Conservation (phyloP, 306 rosid species). For the Vigna angularis region DNA sequence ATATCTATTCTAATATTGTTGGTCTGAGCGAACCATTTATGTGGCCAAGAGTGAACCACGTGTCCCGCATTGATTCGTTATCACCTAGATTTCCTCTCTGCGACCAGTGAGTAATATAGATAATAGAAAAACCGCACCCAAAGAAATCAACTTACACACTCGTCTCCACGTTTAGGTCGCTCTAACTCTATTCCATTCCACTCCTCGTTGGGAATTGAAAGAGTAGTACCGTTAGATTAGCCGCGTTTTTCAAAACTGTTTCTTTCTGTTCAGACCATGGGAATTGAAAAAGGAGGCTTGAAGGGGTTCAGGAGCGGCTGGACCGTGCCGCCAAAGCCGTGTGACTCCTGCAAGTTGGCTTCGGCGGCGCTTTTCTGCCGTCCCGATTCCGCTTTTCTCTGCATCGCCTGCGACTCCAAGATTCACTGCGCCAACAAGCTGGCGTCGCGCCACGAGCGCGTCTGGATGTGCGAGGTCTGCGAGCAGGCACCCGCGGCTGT, state of each 20-base stretch:
- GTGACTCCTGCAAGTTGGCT: slow-evolving; percentile 75
- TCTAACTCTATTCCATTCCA: neutral
- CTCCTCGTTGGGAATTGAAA: neutral
- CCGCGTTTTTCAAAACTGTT: slow-evolving; percentile 11
- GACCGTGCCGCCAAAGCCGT: slow-evolving; percentile 65
- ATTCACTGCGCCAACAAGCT: slow-evolving; percentile 73
- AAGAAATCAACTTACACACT: slow-evolving; percentile 36
- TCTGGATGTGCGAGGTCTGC: slow-evolving; percentile 96
- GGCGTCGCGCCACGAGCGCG: slow-evolving; percentile 78
- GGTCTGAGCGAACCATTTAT: slow-evolving; percentile 32
- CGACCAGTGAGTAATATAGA: slow-evolving; percentile 48
- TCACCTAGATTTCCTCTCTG: slow-evolving; percentile 61
- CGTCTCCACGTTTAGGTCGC: neutral
- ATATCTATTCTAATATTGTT: slow-evolving; percentile 38
- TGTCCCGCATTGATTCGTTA: slow-evolving; percentile 45
- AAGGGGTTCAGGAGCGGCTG: slow-evolving; percentile 54
- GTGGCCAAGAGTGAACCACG: slow-evolving; percentile 64
- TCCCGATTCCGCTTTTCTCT: slow-evolving; percentile 77
- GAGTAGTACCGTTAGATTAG: neutral
- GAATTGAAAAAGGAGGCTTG: slow-evolving; percentile 52
- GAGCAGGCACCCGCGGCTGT: slow-evolving; percentile 94
- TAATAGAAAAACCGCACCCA: slow-evolving; percentile 50
- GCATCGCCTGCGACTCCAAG: slow-evolving; percentile 74
- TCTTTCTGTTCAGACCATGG: slow-evolving; percentile 49
- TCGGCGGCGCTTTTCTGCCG: slow-evolving; percentile 76